These are phyloP conservation scores for Ochetophila trinervis DNA, from an alignment of 306 rosid species.

Conservation along the genomic window DNA sequence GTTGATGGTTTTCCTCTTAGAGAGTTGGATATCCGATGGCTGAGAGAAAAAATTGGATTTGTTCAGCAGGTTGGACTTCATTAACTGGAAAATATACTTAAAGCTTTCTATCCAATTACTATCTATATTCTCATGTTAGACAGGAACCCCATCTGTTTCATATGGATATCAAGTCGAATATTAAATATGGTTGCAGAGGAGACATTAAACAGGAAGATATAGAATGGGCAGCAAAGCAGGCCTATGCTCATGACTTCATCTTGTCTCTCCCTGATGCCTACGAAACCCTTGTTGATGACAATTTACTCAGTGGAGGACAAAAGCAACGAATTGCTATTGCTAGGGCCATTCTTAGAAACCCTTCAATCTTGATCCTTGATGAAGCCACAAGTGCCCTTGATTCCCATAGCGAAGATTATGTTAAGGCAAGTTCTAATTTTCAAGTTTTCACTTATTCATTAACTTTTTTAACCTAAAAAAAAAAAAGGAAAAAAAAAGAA, in stretches of 20 bases:
- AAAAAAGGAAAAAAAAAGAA: not conserved
- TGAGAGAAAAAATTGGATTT: constrained; percentile 43
- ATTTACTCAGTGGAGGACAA: constrained; percentile 47
- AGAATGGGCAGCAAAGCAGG: constrained; percentile 45
- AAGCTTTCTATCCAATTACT: constrained; percentile 3
- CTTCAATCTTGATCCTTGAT: constrained; percentile 44
- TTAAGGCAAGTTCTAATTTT: constrained; percentile 24
- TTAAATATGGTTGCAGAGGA: constrained; percentile 36
- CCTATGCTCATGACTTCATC: constrained; percentile 42
- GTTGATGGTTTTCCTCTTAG: constrained; percentile 37
- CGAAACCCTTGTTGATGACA: constrained; percentile 45
- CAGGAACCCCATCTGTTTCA: constrained; percentile 52
- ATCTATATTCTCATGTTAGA: constrained; percentile 21
- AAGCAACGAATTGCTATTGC: constrained; percentile 55
- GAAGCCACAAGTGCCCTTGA: constrained; percentile 58
- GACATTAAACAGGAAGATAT: constrained; percentile 34
- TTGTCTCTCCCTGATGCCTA: constrained; percentile 44
- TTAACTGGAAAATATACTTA: not conserved
- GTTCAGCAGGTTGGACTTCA: constrained; percentile 40
- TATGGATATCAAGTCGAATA: constrained; percentile 45
- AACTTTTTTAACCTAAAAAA: no score
- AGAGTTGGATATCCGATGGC: constrained; percentile 45
- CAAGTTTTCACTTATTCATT: not conserved
- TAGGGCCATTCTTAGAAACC: constrained; percentile 50
- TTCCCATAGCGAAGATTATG: constrained; percentile 38